A percentile compares a stretch with the other conserved stretches of the same genome.
These are phyloP conservation scores for Nicotiana otophora DNA, from an alignment of 257 asterid genomes.

Conservation along the genomic window DNA sequence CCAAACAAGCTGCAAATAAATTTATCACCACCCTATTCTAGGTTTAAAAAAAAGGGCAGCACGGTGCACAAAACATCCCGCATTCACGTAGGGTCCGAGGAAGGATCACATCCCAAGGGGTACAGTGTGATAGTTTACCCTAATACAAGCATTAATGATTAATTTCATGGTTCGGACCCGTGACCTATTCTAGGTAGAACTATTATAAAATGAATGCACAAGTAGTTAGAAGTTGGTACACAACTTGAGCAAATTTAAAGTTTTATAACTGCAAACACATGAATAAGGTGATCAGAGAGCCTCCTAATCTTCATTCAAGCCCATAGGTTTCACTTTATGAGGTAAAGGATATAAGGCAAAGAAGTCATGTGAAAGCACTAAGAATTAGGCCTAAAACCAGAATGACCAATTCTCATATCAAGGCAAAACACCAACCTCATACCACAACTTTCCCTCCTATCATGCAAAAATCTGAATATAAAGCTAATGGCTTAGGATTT, in stretches of 20 bases:
- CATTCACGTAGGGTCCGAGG: too few species aligned
- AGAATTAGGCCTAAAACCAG: constrained; percentile 20
- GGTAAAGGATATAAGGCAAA: constrained; percentile 9
- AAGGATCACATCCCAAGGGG: too few species aligned
- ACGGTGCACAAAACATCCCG: too few species aligned
- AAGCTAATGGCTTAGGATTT: background rate
- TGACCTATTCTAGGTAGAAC: too few species aligned
- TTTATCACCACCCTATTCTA: background rate
- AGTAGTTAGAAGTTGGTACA: constrained; percentile 28
- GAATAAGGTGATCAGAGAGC: constrained; percentile 45
- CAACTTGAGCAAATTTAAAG: constrained; percentile 33
- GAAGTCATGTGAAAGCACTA: constrained; percentile 20
- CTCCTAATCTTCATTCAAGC: constrained; percentile 14
- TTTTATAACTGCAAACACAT: constrained; percentile 42
- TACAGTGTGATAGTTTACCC: too few species aligned
- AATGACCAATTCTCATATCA: constrained; percentile 11
- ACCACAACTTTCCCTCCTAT: background rate
- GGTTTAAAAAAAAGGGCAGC: background rate
- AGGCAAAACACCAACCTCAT: background rate
- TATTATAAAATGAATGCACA: background rate
- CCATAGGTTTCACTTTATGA: constrained; percentile 15
- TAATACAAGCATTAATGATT: too few species aligned
- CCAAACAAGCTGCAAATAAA: background rate
- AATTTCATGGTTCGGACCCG: too few species aligned
- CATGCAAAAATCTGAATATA: constrained; percentile 14